A percentile compares a stretch with the other conserved stretches of the same genome.
Evolutionary conservation across 768 basidiomycete genomes (phyloP).

Genomic region (Melanogaster broomeanus): DNA sequence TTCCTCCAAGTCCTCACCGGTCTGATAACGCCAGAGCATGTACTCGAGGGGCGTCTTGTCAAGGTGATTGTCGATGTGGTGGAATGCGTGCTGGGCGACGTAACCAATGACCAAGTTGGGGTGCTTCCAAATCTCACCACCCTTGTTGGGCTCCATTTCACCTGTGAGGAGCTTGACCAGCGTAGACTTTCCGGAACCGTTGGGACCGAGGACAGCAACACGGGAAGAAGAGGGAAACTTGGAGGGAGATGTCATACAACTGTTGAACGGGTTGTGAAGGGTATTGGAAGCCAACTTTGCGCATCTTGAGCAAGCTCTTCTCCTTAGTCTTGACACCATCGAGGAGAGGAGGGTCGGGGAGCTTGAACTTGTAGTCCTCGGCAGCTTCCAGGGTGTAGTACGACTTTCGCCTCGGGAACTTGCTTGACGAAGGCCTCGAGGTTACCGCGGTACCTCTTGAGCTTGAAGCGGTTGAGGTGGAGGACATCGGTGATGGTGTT

Average conservation of each 20-base stretch:
- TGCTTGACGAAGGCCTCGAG: constrained; percentile 91
- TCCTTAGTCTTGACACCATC: constrained; percentile 99
- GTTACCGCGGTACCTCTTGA: constrained; percentile 93
- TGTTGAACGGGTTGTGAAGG: constrained; percentile 84
- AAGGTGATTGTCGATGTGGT: constrained; percentile 97
- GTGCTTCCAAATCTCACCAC: constrained; percentile 98
- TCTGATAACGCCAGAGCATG: constrained; percentile 99
- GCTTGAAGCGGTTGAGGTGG: constrained; percentile 98
- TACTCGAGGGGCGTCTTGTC: constrained; percentile 99
- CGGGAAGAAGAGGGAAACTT: constrained; percentile 98
- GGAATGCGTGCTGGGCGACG: constrained; percentile 99
- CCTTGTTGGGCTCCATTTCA: constrained; percentile 94
- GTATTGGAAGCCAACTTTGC: constrained; percentile 97
- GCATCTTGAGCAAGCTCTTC: constrained; percentile 96
- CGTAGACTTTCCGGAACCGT: constrained; percentile 98
- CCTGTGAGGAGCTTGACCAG: constrained; percentile 96
- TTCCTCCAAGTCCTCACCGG: constrained; percentile 97
- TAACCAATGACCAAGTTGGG: constrained; percentile 99
- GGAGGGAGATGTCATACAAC: constrained; percentile 91
- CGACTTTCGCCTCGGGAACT: constrained; percentile 95
- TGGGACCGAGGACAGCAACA: constrained; percentile 97
- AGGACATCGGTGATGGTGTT: constrained; percentile 98
- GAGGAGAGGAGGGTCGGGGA: constrained; percentile 94
- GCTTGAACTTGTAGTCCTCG: constrained; percentile 98
- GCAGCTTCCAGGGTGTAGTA: constrained; percentile 96